Evolutionary conservation across 768 basidiomycete genomes (phyloP).

Genomic region (Tephrocybe sp.): DNA sequence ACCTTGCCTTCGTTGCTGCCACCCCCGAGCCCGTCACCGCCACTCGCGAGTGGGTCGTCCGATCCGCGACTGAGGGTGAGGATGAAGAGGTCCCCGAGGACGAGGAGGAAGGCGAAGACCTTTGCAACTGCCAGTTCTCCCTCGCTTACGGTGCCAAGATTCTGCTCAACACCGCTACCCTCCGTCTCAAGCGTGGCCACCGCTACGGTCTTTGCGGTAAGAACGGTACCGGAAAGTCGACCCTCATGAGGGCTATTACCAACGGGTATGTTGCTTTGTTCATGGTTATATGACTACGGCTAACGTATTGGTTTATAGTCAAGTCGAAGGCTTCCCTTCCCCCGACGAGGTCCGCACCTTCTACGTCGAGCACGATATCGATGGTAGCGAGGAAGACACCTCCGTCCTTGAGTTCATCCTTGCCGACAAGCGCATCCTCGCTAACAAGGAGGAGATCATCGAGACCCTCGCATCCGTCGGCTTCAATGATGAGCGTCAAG

Average conservation of each 20-base stretch:
- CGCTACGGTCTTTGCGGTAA: constrained; percentile 98
- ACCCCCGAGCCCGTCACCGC: constrained; percentile 67
- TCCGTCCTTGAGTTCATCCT: constrained; percentile 89
- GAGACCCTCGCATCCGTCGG: constrained; percentile 89
- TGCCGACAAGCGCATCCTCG: constrained; percentile 80
- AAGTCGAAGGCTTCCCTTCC: constrained; percentile 98
- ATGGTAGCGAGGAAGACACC: constrained; percentile 91
- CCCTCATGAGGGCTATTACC: constrained; percentile 90
- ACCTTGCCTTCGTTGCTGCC: constrained; percentile 65
- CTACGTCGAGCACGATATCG: constrained; percentile 99
- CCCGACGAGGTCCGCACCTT: constrained; percentile 97
- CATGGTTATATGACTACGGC: constrained; percentile 14
- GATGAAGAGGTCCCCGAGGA: constrained; percentile 74
- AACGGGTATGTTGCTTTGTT: constrained; percentile 54
- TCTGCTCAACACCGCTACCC: constrained; percentile 91
- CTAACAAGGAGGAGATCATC: constrained; percentile 64
- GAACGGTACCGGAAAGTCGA: constrained; percentile 98
- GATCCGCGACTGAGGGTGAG: constrained; percentile 80
- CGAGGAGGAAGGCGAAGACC: constrained; percentile 97
- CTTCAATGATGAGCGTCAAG: constrained; percentile 87
- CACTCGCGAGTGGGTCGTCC: constrained; percentile 85
- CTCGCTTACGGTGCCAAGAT: constrained; percentile 99
- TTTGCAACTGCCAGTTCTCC: constrained; percentile 99
- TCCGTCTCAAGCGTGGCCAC: constrained; percentile 98
- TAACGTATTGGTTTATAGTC: constrained; percentile 40